Base-by-base conservation (phyloP, 805 yeast species). In the Ogataea nitratoaversa region DNA sequence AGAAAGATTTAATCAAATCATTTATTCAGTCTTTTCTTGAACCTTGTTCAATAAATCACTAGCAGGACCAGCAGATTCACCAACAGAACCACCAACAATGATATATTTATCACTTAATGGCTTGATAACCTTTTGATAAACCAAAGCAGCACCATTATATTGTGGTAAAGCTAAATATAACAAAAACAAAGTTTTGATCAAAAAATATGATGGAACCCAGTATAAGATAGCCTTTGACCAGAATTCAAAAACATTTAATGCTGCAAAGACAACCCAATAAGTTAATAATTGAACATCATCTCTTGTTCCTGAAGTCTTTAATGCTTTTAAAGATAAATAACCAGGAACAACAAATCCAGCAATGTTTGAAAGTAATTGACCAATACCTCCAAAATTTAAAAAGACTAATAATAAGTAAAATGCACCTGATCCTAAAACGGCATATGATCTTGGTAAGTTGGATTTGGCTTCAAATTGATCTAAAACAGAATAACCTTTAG, bases 211-310 rank as follows among this genome's bases (percentile, higher is more conserved):
- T 57, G 99, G 99, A 52, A 93, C 68, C 95, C 96, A 87, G 76
- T 89, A 89, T 44, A 91, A 73, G 55, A 93, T 83, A 28, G 96
- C 84, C 57, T 80, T 78, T 40, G 96, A 82, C 98, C 97, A 93
- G 76, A 88, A 93, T 71, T 93, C 99, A 56, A 88, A 62, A 38
- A 93, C 90, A 63, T 82, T 87, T 70, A 93, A 78, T 54, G 82
- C 80, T 13, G 96, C 95, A 61, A 86, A 93, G n/a, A 93, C 95
- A 43, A 93, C 96, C 99, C 99, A 93, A 73, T 93, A 93, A 12
- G 97, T 86, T 59, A 93, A 76, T 61, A 86, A 78, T 62, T 84
- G 82, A 34, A 93, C 80, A 66, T 93, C 99, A 63, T 91, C 97
- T 32, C 68, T 66, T 31, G 79, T 66, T 14, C 75, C 58, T 8